These are phyloP conservation scores for Mortierella claussenii DNA, from an alignment of 192 early-diverging fungal genomes.

Conservation along the genomic window DNA sequence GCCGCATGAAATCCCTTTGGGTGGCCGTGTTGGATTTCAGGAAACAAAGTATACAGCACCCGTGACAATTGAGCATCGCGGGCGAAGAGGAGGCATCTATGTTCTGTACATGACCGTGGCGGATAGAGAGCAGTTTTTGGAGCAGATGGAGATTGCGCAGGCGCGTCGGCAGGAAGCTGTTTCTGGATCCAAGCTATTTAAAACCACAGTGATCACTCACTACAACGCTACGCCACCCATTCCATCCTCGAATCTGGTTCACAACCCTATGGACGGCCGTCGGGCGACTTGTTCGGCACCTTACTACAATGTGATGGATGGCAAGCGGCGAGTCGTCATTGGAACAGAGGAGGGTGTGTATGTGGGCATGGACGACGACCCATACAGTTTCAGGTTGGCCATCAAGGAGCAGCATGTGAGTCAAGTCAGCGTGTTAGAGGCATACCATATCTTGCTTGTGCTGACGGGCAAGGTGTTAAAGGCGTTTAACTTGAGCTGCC, in stretches of 20 bases:
- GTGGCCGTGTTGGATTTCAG: conserved; percentile 40
- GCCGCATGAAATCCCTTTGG: not conserved
- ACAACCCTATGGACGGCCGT: conserved; percentile 45
- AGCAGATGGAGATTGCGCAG: conserved; percentile 44
- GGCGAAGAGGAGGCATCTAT: conserved; percentile 33
- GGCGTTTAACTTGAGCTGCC: conserved; percentile 48
- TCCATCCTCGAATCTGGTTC: conserved; percentile 30
- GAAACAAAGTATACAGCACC: conserved; percentile 37
- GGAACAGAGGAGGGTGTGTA: conserved; percentile 92
- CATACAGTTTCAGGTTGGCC: conserved; percentile 40
- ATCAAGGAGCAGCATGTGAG: conserved; percentile 68
- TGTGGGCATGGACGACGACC: conserved; percentile 67
- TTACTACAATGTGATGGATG: conserved; percentile 60
- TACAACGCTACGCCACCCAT: conserved; percentile 36
- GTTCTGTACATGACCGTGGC: conserved; percentile 30
- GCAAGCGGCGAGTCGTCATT: conserved; percentile 73
- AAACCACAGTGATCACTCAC: conserved; percentile 34
- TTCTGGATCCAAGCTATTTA: conserved; percentile 42
- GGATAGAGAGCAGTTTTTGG: conserved; percentile 37
- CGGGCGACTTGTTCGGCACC: conserved; percentile 42
- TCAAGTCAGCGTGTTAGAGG: conserved; percentile 89
- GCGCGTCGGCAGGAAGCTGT: conserved; percentile 49
- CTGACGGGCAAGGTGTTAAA: conserved; percentile 63
- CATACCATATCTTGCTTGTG: conserved; percentile 81
- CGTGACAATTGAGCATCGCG: conserved; percentile 45